These are phyloP conservation scores for Apiospora kogelbergensis DNA, from an alignment of 2,329 filamentous ascomycete genomes.

Conservation along the genomic window DNA sequence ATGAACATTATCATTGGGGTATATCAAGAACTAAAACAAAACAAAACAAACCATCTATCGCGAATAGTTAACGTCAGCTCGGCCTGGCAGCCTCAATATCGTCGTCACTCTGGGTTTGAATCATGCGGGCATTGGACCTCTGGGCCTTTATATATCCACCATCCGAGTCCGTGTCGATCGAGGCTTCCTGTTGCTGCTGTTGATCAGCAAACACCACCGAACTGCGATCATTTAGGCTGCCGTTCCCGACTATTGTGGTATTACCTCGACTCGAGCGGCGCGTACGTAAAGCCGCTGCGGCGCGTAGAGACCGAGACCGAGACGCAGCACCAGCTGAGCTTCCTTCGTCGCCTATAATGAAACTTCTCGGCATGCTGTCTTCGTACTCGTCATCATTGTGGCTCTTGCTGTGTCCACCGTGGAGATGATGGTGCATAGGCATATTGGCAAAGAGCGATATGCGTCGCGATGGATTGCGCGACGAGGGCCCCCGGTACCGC, in stretches of 20 bases:
- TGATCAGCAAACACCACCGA: background rate
- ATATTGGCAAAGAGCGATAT: slow-evolving; percentile 10
- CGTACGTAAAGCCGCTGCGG: background rate
- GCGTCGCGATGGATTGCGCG: slow-evolving; percentile 4
- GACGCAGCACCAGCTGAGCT: background rate
- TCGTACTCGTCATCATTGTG: background rate
- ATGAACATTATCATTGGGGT: background rate
- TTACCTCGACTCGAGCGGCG: background rate
- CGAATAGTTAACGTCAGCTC: background rate
- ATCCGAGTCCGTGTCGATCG: background rate
- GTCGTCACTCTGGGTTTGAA: background rate
- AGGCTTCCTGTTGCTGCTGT: background rate
- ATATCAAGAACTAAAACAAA: background rate
- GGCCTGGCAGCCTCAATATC: background rate
- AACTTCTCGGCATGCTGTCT: background rate
- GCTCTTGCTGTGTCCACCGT: background rate
- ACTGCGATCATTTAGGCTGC: background rate
- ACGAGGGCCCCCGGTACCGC: slow-evolving; percentile 23
- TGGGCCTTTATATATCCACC: background rate
- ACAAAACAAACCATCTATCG: background rate
- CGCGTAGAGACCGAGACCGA: background rate
- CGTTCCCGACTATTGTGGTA: background rate
- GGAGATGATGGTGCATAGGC: background rate
- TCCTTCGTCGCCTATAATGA: background rate
- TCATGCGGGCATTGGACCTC: background rate